These are phyloP conservation scores for Saturnispora quitensis DNA, from an alignment of 805 yeast species.

Conservation along the genomic window DNA sequence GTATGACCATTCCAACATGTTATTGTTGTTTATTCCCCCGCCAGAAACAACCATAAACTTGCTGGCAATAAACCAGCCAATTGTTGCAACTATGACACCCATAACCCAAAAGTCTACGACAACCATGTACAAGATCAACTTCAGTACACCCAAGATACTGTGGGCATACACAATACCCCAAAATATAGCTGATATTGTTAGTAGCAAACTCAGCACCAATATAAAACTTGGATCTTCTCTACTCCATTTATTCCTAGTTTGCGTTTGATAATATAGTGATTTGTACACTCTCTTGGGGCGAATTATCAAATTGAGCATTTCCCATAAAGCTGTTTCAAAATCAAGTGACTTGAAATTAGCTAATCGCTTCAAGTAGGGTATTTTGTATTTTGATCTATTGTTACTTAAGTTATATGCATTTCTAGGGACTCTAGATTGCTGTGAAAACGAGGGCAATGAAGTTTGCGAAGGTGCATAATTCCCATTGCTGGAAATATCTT, in stretches of 20 bases:
- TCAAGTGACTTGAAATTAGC: constrained; percentile 75
- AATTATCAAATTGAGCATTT: constrained; percentile 61
- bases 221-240: constrained; percentile 90
- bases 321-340: constrained; percentile 92
- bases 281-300: constrained; percentile 78
- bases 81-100: constrained; percentile 62
- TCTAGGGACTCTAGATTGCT: neutral
- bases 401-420: neutral
- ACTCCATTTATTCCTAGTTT: constrained; percentile 71
- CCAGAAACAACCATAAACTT: constrained; percentile 35
- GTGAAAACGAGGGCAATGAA: constrained; percentile 10
- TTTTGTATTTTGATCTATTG: constrained; percentile 12
- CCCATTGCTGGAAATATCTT: constrained; percentile 11
- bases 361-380: constrained; percentile 32
- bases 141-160: constrained; percentile 47
- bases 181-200: constrained; percentile 68
- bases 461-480: constrained; percentile 11
- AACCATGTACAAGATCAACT: constrained; percentile 74
- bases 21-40: constrained; percentile 13
- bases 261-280: constrained; percentile 73
- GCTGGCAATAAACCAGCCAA: constrained; percentile 66
- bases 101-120: constrained; percentile 67
- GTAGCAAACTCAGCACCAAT: constrained; percentile 55
- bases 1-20: constrained; percentile 78
- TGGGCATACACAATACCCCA: constrained; percentile 86